Conservation (phyloP, 768 basidiomycete genomes). For the Ramaria sp. region DNA sequence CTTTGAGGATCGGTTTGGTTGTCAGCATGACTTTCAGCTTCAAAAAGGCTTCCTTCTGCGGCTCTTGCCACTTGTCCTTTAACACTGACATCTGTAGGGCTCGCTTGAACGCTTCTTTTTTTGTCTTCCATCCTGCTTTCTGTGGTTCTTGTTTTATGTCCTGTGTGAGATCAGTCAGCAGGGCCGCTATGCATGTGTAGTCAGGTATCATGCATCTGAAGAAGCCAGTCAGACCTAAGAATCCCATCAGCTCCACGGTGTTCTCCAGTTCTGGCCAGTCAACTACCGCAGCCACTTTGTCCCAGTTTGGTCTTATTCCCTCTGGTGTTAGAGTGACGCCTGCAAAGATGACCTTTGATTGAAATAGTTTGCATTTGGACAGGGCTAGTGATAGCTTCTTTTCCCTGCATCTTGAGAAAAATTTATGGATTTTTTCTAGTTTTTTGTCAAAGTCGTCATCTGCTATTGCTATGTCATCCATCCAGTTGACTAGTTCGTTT, state of each 20-base stretch:
- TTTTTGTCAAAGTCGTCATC: slow-evolving; percentile 21
- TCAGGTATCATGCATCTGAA: slow-evolving; percentile 24
- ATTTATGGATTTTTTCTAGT: slow-evolving; percentile 15
- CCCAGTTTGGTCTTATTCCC: slow-evolving; percentile 25
- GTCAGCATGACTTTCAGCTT: slow-evolving; percentile 22
- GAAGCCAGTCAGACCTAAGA: slow-evolving; percentile 26
- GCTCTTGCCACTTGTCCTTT: slow-evolving; percentile 11
- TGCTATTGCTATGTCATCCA: slow-evolving; percentile 25
- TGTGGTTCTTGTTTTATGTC: slow-evolving; percentile 13
- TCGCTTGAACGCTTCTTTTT: slow-evolving; percentile 17
- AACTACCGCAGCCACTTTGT: slow-evolving; percentile 29
- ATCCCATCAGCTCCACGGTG: too few relatives aligned
- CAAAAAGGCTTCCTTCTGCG: slow-evolving; percentile 18
- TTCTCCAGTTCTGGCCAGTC: slow-evolving; percentile 19
- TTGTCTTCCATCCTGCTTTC: neutral
- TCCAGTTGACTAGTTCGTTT: slow-evolving; percentile 7
- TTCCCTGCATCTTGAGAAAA: slow-evolving; percentile 21
- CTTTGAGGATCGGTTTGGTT: slow-evolving; percentile 12
- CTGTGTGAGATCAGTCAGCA: slow-evolving; percentile 22
- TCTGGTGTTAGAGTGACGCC: slow-evolving; percentile 22
- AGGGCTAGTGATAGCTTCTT: slow-evolving; percentile 26
- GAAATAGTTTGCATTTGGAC: slow-evolving; percentile 25
- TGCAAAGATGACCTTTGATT: slow-evolving; percentile 26
- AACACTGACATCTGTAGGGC: slow-evolving; percentile 16
- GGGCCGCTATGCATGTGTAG: slow-evolving; percentile 24